phyloP scores from a whole-genome alignment of 371 early-diverging fungal genomes.

The Apophysomyces variabilis region DNA sequence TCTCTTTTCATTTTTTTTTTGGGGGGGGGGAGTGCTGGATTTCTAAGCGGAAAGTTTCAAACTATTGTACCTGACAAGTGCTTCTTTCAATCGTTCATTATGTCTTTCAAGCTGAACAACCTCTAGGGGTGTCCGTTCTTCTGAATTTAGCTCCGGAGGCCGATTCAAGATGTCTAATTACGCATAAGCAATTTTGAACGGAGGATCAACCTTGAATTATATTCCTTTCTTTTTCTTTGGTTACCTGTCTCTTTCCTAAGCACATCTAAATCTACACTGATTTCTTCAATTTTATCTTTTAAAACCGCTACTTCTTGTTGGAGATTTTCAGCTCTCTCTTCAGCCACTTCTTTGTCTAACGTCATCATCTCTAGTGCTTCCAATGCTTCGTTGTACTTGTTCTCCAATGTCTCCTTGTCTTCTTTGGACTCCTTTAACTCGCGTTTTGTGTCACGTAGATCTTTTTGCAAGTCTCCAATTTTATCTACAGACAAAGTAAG shows the following conservation, averaged over 20 bases:
- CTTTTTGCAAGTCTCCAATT: conserved; percentile 73
- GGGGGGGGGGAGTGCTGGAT: too few relatives aligned
- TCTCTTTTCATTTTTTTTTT: neutral
- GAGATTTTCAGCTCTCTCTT: conserved; percentile 81
- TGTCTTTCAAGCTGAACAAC: conserved; percentile 76
- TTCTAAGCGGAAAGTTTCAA: too few relatives aligned
- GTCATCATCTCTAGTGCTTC: conserved; percentile 87
- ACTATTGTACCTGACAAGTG: conserved; percentile 65
- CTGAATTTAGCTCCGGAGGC: conserved; percentile 33
- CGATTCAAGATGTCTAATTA: conserved; percentile 43
- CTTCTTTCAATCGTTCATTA: conserved; percentile 88
- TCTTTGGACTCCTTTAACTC: conserved; percentile 56
- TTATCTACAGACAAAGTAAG: conserved; percentile 41
- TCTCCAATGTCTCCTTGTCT: conserved; percentile 72
- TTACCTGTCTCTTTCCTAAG: conserved; percentile 65
- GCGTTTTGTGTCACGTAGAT: conserved; percentile 67
- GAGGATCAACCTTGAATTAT: neutral
- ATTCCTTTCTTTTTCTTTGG: too few relatives aligned
- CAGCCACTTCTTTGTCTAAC: conserved; percentile 92
- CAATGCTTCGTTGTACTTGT: conserved; percentile 68
- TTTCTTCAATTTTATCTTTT: conserved; percentile 85
- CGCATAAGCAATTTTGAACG: neutral
- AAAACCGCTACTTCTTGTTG: conserved; percentile 76
- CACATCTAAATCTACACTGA: conserved; percentile 73
- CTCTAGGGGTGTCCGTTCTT: conserved; percentile 60